Conservation (phyloP, 441 rosid species). For the Daphne laureola region DNA sequence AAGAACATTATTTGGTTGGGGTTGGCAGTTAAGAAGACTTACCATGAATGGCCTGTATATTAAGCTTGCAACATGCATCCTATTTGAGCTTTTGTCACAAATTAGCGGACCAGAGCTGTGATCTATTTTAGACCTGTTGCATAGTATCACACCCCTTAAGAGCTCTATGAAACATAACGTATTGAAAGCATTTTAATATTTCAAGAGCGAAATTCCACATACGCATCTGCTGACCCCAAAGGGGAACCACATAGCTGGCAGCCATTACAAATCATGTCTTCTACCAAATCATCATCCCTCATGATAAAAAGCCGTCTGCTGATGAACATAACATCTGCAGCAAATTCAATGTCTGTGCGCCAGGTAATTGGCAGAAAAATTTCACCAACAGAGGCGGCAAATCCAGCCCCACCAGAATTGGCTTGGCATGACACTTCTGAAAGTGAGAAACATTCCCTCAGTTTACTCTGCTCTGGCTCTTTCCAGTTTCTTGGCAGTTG, state of each 20-base stretch:
- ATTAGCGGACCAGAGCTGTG: conserved; percentile 24
- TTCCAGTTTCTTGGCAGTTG: conserved; percentile 44
- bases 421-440: conserved; percentile 27
- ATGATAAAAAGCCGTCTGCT: conserved; percentile 29
- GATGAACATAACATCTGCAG: conserved; percentile 43
- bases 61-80: conserved; percentile 30
- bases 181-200: conserved; percentile 7
- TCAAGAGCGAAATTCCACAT: conserved; percentile 12
- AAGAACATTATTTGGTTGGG: no score
- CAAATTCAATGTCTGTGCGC: conserved; percentile 25
- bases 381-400: conserved; percentile 39
- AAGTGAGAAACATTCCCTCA: conserved; percentile 25
- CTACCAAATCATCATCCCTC: conserved; percentile 20
- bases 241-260: conserved; percentile 45
- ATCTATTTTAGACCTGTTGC: conserved; percentile 22
- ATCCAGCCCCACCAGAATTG: conserved; percentile 21
- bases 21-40: conserved; percentile 7
- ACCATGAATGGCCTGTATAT: conserved; percentile 54
- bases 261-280: conserved; percentile 46
- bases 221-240: conserved; percentile 27
- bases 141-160: conserved; percentile 7
- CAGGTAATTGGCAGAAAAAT: conserved; percentile 43
- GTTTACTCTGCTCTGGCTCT: conserved; percentile 27
- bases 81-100: conserved; percentile 40
- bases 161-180: conserved; percentile 4